Percentiles rank a stretch among this genome's conserved stretches.
phyloP scores from a whole-genome alignment of 2,329 filamentous ascomycete species.

The Pseudogymnoascus sp. region DNA sequence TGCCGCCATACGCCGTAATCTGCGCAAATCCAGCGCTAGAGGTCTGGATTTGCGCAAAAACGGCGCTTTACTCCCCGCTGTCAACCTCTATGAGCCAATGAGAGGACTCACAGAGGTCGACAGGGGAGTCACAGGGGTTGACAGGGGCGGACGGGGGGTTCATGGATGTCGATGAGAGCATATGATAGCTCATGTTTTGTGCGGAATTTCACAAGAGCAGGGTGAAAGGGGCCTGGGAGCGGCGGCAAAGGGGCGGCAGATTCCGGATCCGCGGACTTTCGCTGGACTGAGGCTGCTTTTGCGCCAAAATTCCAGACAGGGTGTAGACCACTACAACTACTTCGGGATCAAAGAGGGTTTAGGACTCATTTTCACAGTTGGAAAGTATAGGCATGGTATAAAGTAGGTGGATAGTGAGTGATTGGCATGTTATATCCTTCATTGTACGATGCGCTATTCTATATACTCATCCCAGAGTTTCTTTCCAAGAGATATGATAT shows the following conservation, averaged over 20 bases:
- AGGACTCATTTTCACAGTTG: too few relatives aligned
- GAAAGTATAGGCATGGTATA: too few relatives aligned
- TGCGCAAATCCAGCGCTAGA: not conserved
- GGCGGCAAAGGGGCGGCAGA: not conserved
- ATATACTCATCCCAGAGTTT: not conserved
- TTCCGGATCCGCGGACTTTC: not conserved
- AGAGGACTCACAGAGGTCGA: not conserved
- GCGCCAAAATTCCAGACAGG: not conserved
- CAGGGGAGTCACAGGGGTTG: too few relatives aligned
- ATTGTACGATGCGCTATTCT: not conserved
- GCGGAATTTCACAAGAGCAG: too few relatives aligned
- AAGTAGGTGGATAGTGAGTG: too few relatives aligned
- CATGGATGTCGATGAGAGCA: not conserved
- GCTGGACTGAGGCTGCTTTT: not conserved
- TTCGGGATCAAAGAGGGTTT: too few relatives aligned
- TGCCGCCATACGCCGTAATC: not conserved
- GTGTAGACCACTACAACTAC: not conserved
- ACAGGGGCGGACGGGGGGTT: not conserved
- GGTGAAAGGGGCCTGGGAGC: not conserved
- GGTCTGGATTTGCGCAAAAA: not conserved
- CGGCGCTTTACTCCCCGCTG: too few relatives aligned
- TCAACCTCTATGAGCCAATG: too few relatives aligned
- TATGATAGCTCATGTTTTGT: not conserved
- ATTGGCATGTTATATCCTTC: not conserved
- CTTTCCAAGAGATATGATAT: not conserved